A percentile compares a stretch with the other conserved stretches of the same genome.
These are phyloP conservation scores for Lactarius pseudohatsudake DNA, from an alignment of 768 basidiomycete species.

Conservation along the genomic window DNA sequence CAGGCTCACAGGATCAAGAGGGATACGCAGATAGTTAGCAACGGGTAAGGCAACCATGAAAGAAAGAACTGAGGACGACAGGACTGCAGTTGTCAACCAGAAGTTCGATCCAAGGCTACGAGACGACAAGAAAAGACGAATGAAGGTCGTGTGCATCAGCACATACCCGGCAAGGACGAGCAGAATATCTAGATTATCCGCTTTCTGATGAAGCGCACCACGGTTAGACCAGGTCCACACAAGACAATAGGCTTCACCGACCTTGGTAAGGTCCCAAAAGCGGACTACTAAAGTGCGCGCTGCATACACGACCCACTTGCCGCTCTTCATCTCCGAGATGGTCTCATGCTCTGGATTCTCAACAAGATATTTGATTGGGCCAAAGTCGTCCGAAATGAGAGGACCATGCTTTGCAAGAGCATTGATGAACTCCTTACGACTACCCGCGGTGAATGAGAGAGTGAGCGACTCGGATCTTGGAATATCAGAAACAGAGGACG, in stretches of 20 bases:
- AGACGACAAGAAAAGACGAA: slow-evolving; percentile 85
- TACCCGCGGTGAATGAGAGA: slow-evolving; percentile 49
- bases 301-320: slow-evolving; percentile 90
- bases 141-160: slow-evolving; percentile 94
- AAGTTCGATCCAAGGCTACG: slow-evolving; percentile 78
- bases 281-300: slow-evolving; percentile 68
- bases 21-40: slow-evolving; percentile 74
- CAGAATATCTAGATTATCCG: slow-evolving; percentile 93
- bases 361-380: slow-evolving; percentile 51
- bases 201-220: slow-evolving; percentile 53
- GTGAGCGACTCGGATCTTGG: slow-evolving; percentile 47
- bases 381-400: slow-evolving; percentile 37
- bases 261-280: slow-evolving; percentile 86
- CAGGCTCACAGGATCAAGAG: slow-evolving; percentile 88
- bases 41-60: slow-evolving; percentile 82
- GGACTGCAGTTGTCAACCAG: slow-evolving; percentile 71
- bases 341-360: slow-evolving; percentile 49
- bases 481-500: slow-evolving; percentile 36
- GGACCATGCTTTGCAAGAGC: slow-evolving; percentile 37
- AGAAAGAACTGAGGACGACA: slow-evolving; percentile 78
- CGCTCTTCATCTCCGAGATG: slow-evolving; percentile 73
- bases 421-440: slow-evolving; percentile 51
- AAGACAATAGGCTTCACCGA: slow-evolving; percentile 34
- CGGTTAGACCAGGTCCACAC: background rate
- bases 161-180: slow-evolving; percentile 92